Evolutionary conservation across 2,329 filamentous ascomycete species (phyloP), one percentile per base, ranked within the genome.

Genomic region (Colletotrichum costaricense): DNA sequence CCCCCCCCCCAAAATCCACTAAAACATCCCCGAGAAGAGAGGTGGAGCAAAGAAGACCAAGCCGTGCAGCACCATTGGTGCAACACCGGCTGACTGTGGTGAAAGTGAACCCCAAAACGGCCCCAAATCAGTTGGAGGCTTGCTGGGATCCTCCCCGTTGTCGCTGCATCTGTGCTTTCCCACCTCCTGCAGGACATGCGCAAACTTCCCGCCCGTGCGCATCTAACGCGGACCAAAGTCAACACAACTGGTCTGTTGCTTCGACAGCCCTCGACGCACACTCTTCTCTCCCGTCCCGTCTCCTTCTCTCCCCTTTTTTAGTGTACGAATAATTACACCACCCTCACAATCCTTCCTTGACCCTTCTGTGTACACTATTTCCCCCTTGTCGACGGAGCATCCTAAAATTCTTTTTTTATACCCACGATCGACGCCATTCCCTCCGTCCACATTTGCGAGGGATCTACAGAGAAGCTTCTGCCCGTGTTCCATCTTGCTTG

Each of bases 121-220:
- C 26, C 35, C 14, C 46, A 55, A 30, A 30, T 24, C 62, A 46
- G 28, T 63, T 49, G 38, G 24, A 62, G 24, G 49, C 35, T 60
- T 62, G 30, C 49, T 56, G 46, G 58, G 66, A 54, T 33, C 14
- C 30, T 64, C 66, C 70, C 70, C 54, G 70, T 69, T 38, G 67
- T 35, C 28, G 38, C 64, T 68, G 70, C 62, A 72, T 38, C 69
- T 54, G 65, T 58, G 65, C 65, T 63, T 63, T 60, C 65, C 65
- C 65, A 52, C 70, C 66, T 69, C 70, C 70, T 73, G 59, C 66
- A 69, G 66, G 66, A 65, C 65, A 73, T 73, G 67, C 70, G 66
- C 67, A 70, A 65, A 69, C 70, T 70, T 73, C 59, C 70, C 24
- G 66, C 65, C 70, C 67, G 67, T 70, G 70, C 70, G 70, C 67